Conservation (phyloP, 2,329 filamentous ascomycete species). For the Colletotrichum filicis region DNA sequence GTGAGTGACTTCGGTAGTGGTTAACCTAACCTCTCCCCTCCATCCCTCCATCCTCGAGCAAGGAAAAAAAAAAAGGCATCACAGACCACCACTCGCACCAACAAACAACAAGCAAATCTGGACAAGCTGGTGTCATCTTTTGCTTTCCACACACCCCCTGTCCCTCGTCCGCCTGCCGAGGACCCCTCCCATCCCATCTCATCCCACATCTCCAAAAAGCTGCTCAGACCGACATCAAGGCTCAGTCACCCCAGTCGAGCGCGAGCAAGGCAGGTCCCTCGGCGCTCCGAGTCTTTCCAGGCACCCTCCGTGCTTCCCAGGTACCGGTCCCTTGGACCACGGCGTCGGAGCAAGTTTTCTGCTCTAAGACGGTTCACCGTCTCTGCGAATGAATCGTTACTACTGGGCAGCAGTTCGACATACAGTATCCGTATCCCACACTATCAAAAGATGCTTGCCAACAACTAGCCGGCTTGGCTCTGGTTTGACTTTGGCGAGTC, state of each 20-base stretch:
- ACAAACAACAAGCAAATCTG: background rate
- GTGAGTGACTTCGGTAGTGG: background rate
- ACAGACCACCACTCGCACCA: background rate
- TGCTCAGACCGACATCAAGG: constrained; percentile 5
- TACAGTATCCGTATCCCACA: background rate
- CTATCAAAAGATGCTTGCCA: background rate
- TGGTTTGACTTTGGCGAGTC: constrained; percentile 10
- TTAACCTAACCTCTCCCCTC: too few species aligned
- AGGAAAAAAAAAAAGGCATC: background rate
- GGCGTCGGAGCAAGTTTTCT: constrained; percentile 1
- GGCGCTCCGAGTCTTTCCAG: background rate
- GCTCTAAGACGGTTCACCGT: background rate
- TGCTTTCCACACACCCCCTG: constrained; percentile 16
- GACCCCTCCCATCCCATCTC: constrained; percentile 30
- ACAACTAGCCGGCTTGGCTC: constrained; percentile 4
- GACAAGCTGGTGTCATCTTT: constrained; percentile 25
- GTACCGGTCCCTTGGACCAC: constrained; percentile 31
- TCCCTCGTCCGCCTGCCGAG: constrained; percentile 1
- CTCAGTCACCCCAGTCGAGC: constrained; percentile 11
- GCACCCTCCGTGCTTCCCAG: background rate
- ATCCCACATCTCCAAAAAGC: constrained; percentile 17
- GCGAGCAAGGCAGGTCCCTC: constrained; percentile 12
- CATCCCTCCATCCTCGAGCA: too few species aligned
- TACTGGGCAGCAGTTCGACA: background rate
- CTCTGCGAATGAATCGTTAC: background rate